A percentile compares a stretch with the other conserved stretches of the same genome.
phyloP scores from a whole-genome alignment of 108 stramenopile species.

The Aurantiochytrium sp. region DNA sequence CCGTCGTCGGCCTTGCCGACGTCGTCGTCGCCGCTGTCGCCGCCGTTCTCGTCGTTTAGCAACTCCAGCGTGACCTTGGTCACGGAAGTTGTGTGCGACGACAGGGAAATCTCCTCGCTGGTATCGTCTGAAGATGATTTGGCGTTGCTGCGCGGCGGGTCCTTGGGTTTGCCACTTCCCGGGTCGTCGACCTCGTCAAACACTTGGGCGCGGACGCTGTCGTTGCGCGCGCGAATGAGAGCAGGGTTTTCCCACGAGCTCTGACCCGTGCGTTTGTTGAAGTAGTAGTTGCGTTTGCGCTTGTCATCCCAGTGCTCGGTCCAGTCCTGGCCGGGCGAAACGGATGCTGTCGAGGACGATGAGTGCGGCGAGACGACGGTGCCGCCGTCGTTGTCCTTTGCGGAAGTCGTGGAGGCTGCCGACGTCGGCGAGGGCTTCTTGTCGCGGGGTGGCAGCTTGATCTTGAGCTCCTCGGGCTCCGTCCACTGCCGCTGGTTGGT shows the following conservation, averaged over 20 bases:
- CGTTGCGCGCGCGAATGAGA: neutral
- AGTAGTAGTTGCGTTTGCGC: neutral
- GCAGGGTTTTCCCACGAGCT: conserved; percentile 18
- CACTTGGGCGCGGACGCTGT: neutral
- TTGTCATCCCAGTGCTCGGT: conserved; percentile 10
- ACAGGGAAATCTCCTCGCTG: no score
- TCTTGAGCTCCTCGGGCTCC: conserved; percentile 3
- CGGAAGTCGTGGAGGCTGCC: no score
- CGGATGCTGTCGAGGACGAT: neutral
- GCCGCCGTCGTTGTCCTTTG: neutral
- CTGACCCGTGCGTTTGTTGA: neutral
- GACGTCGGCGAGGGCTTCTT: neutral
- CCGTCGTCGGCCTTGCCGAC: no score
- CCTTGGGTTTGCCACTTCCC: no score
- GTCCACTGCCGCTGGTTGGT: neutral
- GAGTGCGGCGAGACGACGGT: neutral
- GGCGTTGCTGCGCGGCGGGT: no score
- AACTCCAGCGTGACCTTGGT: no score
- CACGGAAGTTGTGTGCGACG: no score
- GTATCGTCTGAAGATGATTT: neutral
- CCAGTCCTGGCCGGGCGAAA: neutral
- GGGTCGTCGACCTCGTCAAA: neutral
- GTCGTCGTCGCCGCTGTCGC: no score
- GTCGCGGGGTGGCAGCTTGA: neutral
- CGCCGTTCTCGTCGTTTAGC: no score